These are phyloP conservation scores for Macadamia tetraphylla DNA, from an alignment of 164 flowering plant genomes.

Conservation along the genomic window DNA sequence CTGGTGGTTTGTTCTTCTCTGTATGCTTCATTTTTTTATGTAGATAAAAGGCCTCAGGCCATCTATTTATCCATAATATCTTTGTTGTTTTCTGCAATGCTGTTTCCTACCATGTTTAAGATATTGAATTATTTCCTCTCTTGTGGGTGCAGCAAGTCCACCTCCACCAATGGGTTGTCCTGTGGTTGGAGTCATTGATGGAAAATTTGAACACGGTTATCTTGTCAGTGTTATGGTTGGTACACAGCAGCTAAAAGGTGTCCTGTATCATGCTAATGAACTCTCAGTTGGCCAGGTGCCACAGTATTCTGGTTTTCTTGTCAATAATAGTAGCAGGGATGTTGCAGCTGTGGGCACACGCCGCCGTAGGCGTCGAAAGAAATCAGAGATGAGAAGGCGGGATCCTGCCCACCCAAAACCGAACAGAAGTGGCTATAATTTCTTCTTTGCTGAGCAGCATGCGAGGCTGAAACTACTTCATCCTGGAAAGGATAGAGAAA, in stretches of 20 bases:
- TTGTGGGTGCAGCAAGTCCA: constrained; percentile 25
- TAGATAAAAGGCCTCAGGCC: not conserved
- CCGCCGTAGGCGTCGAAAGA: constrained; percentile 77
- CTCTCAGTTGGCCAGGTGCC: constrained; percentile 14
- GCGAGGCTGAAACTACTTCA: constrained; percentile 78
- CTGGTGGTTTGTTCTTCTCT: constrained; percentile 33
- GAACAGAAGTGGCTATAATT: constrained; percentile 92
- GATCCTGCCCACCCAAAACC: constrained; percentile 96
- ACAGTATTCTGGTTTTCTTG: constrained; percentile 5
- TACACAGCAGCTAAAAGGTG: constrained; percentile 67
- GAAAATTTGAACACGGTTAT: constrained; percentile 75
- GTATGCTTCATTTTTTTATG: too few species aligned
- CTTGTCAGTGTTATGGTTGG: constrained; percentile 67
- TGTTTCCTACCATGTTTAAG: not conserved
- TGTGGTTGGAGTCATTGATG: constrained; percentile 71
- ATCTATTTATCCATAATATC: not conserved
- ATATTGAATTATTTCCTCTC: not conserved
- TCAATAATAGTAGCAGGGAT: constrained; percentile 9
- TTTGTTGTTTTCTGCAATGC: not conserved
- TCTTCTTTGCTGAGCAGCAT: constrained; percentile 95
- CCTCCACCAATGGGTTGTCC: constrained; percentile 31
- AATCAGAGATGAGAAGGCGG: constrained; percentile 72
- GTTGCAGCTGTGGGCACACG: constrained; percentile 32
- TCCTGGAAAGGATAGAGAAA: constrained; percentile 87
- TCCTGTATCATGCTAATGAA: constrained; percentile 60